Base-by-base conservation (phyloP, 177 flowering plant genomes). In the Tripterygium wilfordii region DNA sequence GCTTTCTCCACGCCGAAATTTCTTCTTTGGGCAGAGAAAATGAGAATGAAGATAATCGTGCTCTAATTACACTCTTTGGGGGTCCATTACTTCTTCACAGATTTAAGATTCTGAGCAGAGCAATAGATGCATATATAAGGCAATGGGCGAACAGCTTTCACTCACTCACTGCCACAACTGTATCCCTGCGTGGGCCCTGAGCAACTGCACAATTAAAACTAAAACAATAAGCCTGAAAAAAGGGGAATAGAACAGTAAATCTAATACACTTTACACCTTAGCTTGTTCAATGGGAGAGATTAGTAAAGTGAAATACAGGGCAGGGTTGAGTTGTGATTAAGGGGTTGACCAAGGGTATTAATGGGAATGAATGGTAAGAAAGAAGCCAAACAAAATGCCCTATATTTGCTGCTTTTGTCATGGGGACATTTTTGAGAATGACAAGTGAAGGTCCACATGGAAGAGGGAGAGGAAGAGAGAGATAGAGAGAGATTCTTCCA, bases 151-250 rank as follows among this genome's bases (percentile, higher is more conserved):
- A 56, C 52, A 53, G 64, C 35, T 21, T 28, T 37, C 22, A 27
- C 37, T 9, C 3, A 5, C 10, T 45, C 40, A 20, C 39, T 25
- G 37, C 24, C 50, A 26, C 19, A 15, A 20, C 3, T 2, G 27
- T 27, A 44, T 41, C 52, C 17, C 43, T 27, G 25, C 67, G 48
- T 61, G 54, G 54, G 53, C n/a, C 16, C 19, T 30, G 42, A 21
- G 40, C 38, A 46, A 45, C 6, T 15, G 42, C 17, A 22, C 45
- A 0, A 28, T 17, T 36, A 32, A 33, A 33, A 30, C 13, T 13
- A 15, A 27, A 10, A 32, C n/a, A 35, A 47, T 24, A 53, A 32
- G 52, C 43, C 50, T 42, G 21, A 55, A 8, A 3, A 4, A 14
- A n/a, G 26, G 6, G 26, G 15, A 2, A 14, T 17, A 2, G 3